phyloP scores from a whole-genome alignment of 2,329 filamentous ascomycete species.

The Phialophora tarda region DNA sequence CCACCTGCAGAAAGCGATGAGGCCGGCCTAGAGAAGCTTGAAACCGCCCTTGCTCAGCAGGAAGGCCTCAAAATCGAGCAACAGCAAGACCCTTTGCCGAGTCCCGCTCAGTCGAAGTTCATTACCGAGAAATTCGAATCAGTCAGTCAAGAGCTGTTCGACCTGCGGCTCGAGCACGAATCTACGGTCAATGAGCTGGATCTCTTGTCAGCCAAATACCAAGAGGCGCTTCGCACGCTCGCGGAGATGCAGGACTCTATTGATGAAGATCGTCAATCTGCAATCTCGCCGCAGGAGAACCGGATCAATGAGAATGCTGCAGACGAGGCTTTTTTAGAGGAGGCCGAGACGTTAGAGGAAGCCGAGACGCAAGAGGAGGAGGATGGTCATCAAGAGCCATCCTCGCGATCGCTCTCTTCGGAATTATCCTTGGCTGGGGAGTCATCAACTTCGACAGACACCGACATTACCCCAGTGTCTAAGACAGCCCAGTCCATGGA shows the following conservation, averaged over 20 bases:
- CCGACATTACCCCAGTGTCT: slow-evolving; percentile 37
- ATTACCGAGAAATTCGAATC: slow-evolving; percentile 91
- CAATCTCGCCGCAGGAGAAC: slow-evolving; percentile 47
- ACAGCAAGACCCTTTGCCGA: slow-evolving; percentile 61
- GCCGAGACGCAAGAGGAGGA: slow-evolving; percentile 66
- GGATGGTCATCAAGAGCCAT: slow-evolving; percentile 70
- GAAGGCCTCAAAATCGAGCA: slow-evolving; percentile 50
- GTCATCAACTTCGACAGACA: slow-evolving; percentile 68
- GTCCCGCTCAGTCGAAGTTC: slow-evolving; percentile 79
- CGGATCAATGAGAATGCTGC: slow-evolving; percentile 55
- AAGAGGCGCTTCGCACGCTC: slow-evolving; percentile 80
- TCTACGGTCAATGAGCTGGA: slow-evolving; percentile 80
- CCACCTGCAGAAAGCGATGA: slow-evolving; percentile 39
- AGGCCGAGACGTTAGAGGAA: slow-evolving; percentile 70
- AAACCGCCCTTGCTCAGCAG: slow-evolving; percentile 43
- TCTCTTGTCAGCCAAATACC: slow-evolving; percentile 83
- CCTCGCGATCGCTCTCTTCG: slow-evolving; percentile 89
- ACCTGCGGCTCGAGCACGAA: slow-evolving; percentile 90
- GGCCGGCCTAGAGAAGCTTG: slow-evolving; percentile 46
- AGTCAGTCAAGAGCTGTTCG: slow-evolving; percentile 88
- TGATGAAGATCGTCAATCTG: slow-evolving; percentile 73
- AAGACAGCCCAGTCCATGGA: slow-evolving; percentile 31
- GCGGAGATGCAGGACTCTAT: slow-evolving; percentile 84
- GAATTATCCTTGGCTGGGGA: slow-evolving; percentile 89
- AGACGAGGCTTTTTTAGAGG: slow-evolving; percentile 83